Evolutionary conservation across 768 basidiomycete genomes (phyloP).

Genomic region (Grammothele lineata): DNA sequence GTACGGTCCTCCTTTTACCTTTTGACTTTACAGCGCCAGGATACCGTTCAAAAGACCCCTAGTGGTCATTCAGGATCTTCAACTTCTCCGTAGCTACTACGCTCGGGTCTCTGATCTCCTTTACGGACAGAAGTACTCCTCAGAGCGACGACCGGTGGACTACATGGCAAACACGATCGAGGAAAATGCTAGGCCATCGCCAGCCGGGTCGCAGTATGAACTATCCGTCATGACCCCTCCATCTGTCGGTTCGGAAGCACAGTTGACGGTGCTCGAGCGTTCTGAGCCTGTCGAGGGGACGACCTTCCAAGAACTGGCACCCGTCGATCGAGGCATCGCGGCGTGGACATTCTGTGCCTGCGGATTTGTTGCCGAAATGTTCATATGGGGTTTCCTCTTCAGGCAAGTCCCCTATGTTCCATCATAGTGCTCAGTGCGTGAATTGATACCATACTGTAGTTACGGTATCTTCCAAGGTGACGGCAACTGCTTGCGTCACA

Average conservation of each 20-base stretch:
- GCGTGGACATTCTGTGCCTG: constrained; percentile 22
- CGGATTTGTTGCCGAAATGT: constrained; percentile 18
- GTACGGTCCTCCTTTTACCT: too few species aligned
- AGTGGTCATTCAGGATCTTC: too few species aligned
- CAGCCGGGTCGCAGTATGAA: background rate
- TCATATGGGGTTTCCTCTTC: constrained; percentile 22
- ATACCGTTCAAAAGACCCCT: too few species aligned
- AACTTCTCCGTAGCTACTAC: too few species aligned
- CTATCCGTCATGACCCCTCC: constrained; percentile 2
- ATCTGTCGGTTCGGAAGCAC: constrained; percentile 3
- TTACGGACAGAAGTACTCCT: too few species aligned
- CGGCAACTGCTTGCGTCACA: background rate
- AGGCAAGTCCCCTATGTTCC: constrained; percentile 8
- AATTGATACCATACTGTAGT: background rate
- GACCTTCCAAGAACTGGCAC: constrained; percentile 17
- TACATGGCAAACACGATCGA: too few species aligned
- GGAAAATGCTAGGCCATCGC: too few species aligned
- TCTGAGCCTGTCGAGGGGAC: constrained; percentile 8
- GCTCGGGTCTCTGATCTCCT: too few species aligned
- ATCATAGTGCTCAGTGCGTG: background rate
- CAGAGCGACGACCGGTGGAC: background rate
- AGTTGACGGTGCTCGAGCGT: constrained; percentile 3
- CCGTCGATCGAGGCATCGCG: constrained; percentile 15
- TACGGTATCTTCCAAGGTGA: constrained; percentile 22
- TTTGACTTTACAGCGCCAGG: too few species aligned